Base-by-base conservation (phyloP, 1,284 basidiomycete species). In the Lentinula novae-zelandiae region DNA sequence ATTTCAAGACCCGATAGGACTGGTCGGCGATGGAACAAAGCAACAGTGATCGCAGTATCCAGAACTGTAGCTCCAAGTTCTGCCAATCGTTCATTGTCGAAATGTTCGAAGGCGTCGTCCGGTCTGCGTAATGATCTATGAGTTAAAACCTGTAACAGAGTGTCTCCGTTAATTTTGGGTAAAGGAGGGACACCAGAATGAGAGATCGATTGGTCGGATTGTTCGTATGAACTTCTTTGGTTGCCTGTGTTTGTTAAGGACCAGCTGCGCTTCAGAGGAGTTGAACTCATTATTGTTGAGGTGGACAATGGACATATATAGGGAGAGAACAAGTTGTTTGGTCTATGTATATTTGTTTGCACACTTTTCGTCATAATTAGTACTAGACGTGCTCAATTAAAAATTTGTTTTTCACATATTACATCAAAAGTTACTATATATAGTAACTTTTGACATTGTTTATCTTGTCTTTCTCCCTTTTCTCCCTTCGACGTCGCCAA, bases 111-210 rank as follows among this genome's bases (percentile, higher is more conserved):
- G 20, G 73, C 74, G 44, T 73, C 73, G 48, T 75, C 71, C 53
- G 66, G 64, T 58, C 79, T 78, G 53, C 82, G 76, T 57, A 91
- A 75, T 27, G 87, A 87, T 63, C 72, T 78, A 68, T 91, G 88
- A 5, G 86, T 87, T 68, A 82, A 88, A 52, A 89, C 82, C 65
- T 87, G 82, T 58, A 90, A 78, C 65, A 84, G 74, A 46, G 84
- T 71, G 53, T 86, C 82, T 62, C 79, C 80, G 44, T 65, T 67
- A 57, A 79, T 68, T 53, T 68, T 69, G 34, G 78, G 78, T 54
- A 78, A 64, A 2, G 68, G 66, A 38, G 76, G 76, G 56, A 63
- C 22, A 50, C 53, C 53, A 36, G 50, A 33, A 8, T n/a, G 27
- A 36, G 57, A 51, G 5, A 34, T 5, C 7, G 33, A 33, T 27